Percentiles rank a stretch among this genome's conserved stretches.
Evolutionary conservation across 176 grass and related monocot species (phyloP).

Genomic region (Zea mays): Zm-B73-REFERENCE-NAM-5.0 NC_050102.1:177124001-177124500

Average conservation of each 20-base stretch:
- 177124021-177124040: no score
- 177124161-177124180: constrained; percentile 59
- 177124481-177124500: background rate
- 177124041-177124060: background rate
- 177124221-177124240: constrained; percentile 1
- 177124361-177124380: background rate
- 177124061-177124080: background rate
- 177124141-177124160: constrained; percentile 37
- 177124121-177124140: constrained; percentile 53
- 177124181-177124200: constrained; percentile 21
- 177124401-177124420: constrained; percentile 28
- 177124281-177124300: constrained; percentile 28
- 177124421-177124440: background rate
- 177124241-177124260: background rate
- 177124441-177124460: constrained; percentile 4
- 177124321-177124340: constrained; percentile 5
- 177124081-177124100: constrained; percentile 78
- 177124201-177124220: background rate
- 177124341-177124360: background rate
- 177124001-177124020: background rate
- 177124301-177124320: constrained; percentile 34
- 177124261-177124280: background rate
- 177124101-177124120: constrained; percentile 84
- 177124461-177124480: background rate
- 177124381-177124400: background rate